Evolutionary conservation across 139 green algal genomes (phyloP), one percentile per base, ranked within the genome.

Genomic region (Chlorella sp.): DNA sequence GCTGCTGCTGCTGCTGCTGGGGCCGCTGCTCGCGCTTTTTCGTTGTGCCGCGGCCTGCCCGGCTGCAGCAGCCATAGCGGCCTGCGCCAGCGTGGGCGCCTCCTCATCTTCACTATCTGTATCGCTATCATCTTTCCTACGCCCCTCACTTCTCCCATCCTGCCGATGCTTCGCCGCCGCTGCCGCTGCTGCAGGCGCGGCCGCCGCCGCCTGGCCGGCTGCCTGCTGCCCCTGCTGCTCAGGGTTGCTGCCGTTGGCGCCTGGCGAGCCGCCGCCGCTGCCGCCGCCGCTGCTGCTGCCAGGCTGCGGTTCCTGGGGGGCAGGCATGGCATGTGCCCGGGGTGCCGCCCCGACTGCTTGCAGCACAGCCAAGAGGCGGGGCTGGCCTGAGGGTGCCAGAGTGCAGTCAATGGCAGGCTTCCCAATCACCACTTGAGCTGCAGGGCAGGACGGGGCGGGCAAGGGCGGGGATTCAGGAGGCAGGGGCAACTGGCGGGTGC

Each of bases 341-440:
- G 84, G 84, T 32, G 80, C 68, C 66, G 61, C 14, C 28, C 71
- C 71, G 7, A 68, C 84, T 22, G 64, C 37, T 68, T 88, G 64
- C 66, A 88, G 39, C 3, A 80, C 66, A 30, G 84, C 84, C 84
- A 88, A 18, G 66, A 88, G 68, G 34, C 84, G 68, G 2, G 68
- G 84, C 28, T 53, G 80, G 68, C 84, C 84, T 1, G 66, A 22
- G 3, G 84, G 21, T 5, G 77, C 77, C 1, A 88, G 30, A 1
- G 84, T 88, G 84, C 84, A 88, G 68, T 88, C 84, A 0, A 88
- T 39, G 30, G 68, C 40, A 0, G 84, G 84, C 30, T 39, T 66
- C 1, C 39, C 48, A 15, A 88, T 68, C 73, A 88, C 73, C n/a
- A 66, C 71, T 26, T 88, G 66, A 30, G 66, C 84, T 88, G 84